phyloP scores from a whole-genome alignment of 2,329 filamentous ascomycete species.

The Drechslerella coelobrocha region DNA sequence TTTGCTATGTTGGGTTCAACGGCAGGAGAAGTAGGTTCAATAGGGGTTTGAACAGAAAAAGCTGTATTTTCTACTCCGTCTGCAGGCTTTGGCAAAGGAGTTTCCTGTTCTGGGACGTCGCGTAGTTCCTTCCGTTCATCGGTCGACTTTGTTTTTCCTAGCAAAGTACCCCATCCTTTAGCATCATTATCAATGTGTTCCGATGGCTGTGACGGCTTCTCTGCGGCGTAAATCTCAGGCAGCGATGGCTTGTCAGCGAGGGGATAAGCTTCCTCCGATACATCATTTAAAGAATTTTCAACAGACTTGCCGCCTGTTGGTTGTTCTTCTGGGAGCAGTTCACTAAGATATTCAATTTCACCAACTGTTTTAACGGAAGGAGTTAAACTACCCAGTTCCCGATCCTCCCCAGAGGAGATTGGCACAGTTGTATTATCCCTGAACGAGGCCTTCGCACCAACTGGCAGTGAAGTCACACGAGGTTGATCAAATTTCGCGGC shows the following conservation, averaged over 20 bases:
- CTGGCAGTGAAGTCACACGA: slow-evolving; percentile 22
- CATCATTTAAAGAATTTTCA: slow-evolving; percentile 7
- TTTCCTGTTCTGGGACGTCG: not conserved
- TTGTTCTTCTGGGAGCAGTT: slow-evolving; percentile 20
- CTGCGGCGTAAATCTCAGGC: slow-evolving; percentile 19
- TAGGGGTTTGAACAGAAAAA: slow-evolving; percentile 11
- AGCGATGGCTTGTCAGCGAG: slow-evolving; percentile 36
- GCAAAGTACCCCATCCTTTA: slow-evolving; percentile 19
- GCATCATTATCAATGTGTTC: slow-evolving; percentile 14
- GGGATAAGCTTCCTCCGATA: not conserved
- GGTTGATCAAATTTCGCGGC: slow-evolving; percentile 31
- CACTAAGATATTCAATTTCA: slow-evolving; percentile 29
- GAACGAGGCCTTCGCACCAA: slow-evolving; percentile 33
- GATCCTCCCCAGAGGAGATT: not conserved
- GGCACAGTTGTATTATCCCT: slow-evolving; percentile 21
- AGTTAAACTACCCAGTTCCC: not conserved
- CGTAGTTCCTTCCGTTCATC: slow-evolving; percentile 2
- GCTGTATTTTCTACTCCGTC: slow-evolving; percentile 6
- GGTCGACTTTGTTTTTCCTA: not conserved
- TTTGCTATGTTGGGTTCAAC: not conserved
- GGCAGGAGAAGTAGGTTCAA: slow-evolving; percentile 5
- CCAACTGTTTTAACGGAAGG: slow-evolving; percentile 26
- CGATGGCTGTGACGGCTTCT: slow-evolving; percentile 10
- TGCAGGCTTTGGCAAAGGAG: not conserved
- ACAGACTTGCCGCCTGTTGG: slow-evolving; percentile 6